Evolutionary conservation across 2,329 filamentous ascomycete species (phyloP), one percentile per base, ranked within the genome.

Genomic region (Harringtonia aguacate): DNA sequence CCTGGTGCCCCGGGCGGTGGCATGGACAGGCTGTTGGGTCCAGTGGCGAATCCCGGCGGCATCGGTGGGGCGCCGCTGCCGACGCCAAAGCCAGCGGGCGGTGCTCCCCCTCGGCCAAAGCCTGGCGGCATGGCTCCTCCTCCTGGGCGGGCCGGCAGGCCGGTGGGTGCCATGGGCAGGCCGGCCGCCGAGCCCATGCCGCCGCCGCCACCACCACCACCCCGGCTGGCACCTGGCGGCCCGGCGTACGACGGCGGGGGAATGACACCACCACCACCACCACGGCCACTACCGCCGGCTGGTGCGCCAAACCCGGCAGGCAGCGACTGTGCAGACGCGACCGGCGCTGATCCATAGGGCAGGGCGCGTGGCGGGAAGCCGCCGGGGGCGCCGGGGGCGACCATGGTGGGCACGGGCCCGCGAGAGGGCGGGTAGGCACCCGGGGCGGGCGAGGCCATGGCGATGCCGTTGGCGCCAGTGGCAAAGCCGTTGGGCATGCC

Each of bases 111-210:
- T 46, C 69, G 70, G 38, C 61, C 65, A 9, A 30, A 39, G 37
- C 37, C 37, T 4, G 37, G n/a, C 13, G 37, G 28, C 20, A 27
- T 3, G 53, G 62, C 72, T 21, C 62, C 64, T 21, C 52, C 61
- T 28, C 69, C 68, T 4, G 70, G 71, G 15, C 71, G 61, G 0
- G 70, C 68, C 0, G 72, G 71, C 4, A 75, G 59, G 1, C 71
- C 72, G 1, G 69, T 65, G 0, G 71, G 70, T 0, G 70, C 65
- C 9, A 70, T 66, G 0, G 70, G 70, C 3, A 74, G 63, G 40
- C 57, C 49, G n/a, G n/a, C n/a, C n/a, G n/a, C n/a, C n/a, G n/a
- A n/a, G n/a, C n/a, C n/a, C n/a, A n/a, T n/a, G n/a, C n/a, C n/a
- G n/a, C n/a, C n/a, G n/a, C n/a, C n/a, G n/a, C n/a, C n/a, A n/a